Evolutionary conservation across 116 monocot species (phyloP).

Genomic region (Iris pallida): DNA sequence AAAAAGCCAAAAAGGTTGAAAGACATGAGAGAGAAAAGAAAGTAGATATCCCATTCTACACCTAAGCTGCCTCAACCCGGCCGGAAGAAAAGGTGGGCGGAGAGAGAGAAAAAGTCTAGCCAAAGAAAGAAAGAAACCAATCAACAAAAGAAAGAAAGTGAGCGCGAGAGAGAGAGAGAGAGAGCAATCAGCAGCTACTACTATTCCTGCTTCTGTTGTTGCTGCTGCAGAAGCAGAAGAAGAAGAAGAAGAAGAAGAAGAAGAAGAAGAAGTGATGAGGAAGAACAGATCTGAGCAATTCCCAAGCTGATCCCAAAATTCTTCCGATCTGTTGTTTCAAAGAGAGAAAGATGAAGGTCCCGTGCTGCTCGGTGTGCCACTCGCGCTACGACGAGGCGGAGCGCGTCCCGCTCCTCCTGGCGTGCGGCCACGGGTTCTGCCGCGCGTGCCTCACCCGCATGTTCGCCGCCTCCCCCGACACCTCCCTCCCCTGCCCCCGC

Average conservation of each 20-base stretch:
- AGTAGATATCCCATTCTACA: background rate
- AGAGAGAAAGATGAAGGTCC: conserved; percentile 55
- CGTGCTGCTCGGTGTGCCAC: conserved; percentile 95
- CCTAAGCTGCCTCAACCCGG: background rate
- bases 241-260: no score
- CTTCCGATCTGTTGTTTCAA: background rate
- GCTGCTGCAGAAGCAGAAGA: no score
- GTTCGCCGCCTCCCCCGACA: conserved; percentile 69
- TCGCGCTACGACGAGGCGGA: conserved; percentile 85
- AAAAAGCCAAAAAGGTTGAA: background rate
- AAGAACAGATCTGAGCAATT: no score
- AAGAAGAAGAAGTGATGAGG: no score
- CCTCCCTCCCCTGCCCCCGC: conserved; percentile 74
- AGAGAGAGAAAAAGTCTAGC: background rate
- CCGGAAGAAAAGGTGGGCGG: conserved; percentile 9
- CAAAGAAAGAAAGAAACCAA: no score
- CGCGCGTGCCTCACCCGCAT: conserved; percentile 69
- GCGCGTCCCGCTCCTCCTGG: conserved; percentile 68
- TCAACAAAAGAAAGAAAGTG: no score
- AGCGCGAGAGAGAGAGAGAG: no score
- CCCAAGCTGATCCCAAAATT: no score
- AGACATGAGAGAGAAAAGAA: background rate
- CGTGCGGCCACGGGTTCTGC: conserved; percentile 98
- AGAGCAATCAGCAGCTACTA: no score
- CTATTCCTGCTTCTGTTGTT: no score